Percentiles rank a stretch among this genome's conserved stretches.
Evolutionary conservation across 2,329 filamentous ascomycete species (phyloP).

Genomic region (Exophiala sp.): DNA sequence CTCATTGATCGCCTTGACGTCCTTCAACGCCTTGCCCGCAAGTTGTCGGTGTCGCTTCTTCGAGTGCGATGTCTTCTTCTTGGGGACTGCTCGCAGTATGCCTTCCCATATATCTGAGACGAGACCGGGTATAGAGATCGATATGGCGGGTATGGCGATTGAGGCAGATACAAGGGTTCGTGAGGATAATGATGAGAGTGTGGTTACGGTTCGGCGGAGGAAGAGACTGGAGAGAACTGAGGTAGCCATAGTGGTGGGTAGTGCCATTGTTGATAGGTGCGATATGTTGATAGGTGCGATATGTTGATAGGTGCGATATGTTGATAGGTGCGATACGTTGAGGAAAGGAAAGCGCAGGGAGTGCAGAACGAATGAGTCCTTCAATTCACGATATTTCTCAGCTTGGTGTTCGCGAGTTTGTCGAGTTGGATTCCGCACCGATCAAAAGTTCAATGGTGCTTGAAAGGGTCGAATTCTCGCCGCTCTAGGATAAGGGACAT

Average conservation of each 20-base stretch:
- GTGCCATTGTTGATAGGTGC: slow-evolving; percentile 28
- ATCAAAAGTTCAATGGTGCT: too few species aligned
- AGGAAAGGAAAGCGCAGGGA: too few species aligned
- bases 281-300: too few species aligned
- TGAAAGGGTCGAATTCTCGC: too few species aligned
- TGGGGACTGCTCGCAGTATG: slow-evolving; percentile 85
- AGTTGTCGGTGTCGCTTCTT: slow-evolving; percentile 91
- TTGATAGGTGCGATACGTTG: not conserved
- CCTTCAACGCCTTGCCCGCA: slow-evolving; percentile 91
- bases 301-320: not conserved
- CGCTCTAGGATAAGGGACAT: too few species aligned
- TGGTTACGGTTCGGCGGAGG: slow-evolving; percentile 16
- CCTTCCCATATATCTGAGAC: slow-evolving; percentile 88
- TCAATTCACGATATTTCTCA: too few species aligned
- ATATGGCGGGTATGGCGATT: slow-evolving; percentile 59
- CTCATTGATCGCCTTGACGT: slow-evolving; percentile 79
- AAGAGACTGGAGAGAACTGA: slow-evolving; percentile 23
- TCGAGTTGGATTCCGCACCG: too few species aligned
- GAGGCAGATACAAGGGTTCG: slow-evolving; percentile 54
- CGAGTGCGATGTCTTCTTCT: slow-evolving; percentile 97
- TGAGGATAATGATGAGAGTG: slow-evolving; percentile 33
- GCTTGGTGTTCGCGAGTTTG: too few species aligned
- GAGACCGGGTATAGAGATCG: slow-evolving; percentile 62
- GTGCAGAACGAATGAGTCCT: too few species aligned
- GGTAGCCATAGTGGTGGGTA: slow-evolving; percentile 28